phyloP scores from a whole-genome alignment of 331 rosid genomes.

The Saraca asoca region DNA sequence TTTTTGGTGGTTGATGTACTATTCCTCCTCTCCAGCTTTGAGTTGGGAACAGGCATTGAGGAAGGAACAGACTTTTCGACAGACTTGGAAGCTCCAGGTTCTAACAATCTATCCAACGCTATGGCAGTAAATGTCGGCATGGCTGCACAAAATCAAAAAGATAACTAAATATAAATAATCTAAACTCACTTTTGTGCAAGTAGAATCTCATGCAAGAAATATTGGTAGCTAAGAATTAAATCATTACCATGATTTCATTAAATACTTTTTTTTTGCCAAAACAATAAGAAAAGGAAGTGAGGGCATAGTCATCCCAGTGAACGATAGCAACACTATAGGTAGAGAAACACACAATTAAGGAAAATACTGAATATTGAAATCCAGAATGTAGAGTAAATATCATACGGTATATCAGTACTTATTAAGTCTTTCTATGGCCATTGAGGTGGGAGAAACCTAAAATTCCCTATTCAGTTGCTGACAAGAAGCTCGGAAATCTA shows the following conservation, averaged over 20 bases:
- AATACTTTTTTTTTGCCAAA: no score
- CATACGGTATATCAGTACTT: no score
- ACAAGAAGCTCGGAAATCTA: no score
- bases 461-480: no score
- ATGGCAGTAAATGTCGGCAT: slow-evolving; percentile 84
- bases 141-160: slow-evolving; percentile 52
- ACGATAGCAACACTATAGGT: not conserved
- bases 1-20: slow-evolving; percentile 24
- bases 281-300: not conserved
- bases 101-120: slow-evolving; percentile 85
- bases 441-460: no score
- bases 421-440: no score
- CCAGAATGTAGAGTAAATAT: no score
- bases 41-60: slow-evolving; percentile 58
- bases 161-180: slow-evolving; percentile 22
- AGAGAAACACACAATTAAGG: slow-evolving; percentile 4
- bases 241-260: no score
- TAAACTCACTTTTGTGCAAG: not conserved
- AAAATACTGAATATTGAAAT: no score
- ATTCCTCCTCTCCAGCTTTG: slow-evolving; percentile 61
- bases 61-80: slow-evolving; percentile 58
- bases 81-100: slow-evolving; percentile 70
- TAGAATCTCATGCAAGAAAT: slow-evolving; percentile 20
- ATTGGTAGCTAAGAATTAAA: not conserved
- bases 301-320: not conserved